Evolutionary conservation across 805 yeast species (phyloP).

Genomic region (Jamesozyma jinghongensis): DNA sequence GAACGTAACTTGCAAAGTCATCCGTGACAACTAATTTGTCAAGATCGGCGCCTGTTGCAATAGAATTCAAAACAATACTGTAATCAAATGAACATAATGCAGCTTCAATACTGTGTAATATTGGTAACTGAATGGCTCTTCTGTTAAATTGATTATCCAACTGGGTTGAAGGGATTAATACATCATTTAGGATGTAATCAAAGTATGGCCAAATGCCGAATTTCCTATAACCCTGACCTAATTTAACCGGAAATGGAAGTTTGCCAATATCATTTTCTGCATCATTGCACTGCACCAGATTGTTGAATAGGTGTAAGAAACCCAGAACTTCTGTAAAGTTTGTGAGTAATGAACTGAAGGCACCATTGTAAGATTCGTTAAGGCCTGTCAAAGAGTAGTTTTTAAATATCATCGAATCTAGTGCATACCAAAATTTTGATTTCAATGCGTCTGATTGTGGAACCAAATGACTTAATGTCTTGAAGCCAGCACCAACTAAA

Average conservation of each 20-base stretch:
- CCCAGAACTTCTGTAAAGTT: slow-evolving; percentile 51
- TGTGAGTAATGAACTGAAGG: slow-evolving; percentile 39
- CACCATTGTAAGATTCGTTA: slow-evolving; percentile 34
- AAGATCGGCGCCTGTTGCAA: slow-evolving; percentile 43
- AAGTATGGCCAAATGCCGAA: slow-evolving; percentile 73
- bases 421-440: slow-evolving; percentile 50
- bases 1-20: slow-evolving; percentile 43
- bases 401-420: slow-evolving; percentile 63
- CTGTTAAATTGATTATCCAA: slow-evolving; percentile 28
- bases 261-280: slow-evolving; percentile 32
- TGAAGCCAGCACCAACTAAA: slow-evolving; percentile 45
- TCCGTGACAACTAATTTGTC: slow-evolving; percentile 39
- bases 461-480: slow-evolving; percentile 50
- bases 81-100: slow-evolving; percentile 46
- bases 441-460: slow-evolving; percentile 36
- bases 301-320: slow-evolving; percentile 46
- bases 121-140: slow-evolving; percentile 41
- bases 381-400: slow-evolving; percentile 19
- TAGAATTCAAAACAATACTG: slow-evolving; percentile 41
- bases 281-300: slow-evolving; percentile 30
- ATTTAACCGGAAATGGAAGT: slow-evolving; percentile 49
- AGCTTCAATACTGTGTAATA: slow-evolving; percentile 43
- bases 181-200: slow-evolving; percentile 59
- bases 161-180: slow-evolving; percentile 45
- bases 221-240: slow-evolving; percentile 54